phyloP scores from a whole-genome alignment of 768 basidiomycete genomes.

The Clathrus columnatus region DNA sequence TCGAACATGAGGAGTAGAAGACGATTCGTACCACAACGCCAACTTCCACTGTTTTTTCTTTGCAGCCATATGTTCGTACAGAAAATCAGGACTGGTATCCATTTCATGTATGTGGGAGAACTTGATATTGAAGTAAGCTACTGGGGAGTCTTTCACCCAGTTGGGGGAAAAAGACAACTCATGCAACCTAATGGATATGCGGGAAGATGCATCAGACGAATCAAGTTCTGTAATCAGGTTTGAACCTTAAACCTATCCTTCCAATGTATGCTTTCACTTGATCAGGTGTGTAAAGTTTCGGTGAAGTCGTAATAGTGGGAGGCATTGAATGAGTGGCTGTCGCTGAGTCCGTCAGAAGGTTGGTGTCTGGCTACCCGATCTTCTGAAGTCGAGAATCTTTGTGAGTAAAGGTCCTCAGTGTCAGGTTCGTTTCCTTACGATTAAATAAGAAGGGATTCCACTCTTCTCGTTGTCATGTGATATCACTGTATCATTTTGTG shows the following conservation, averaged over 20 bases:
- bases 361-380: too few relatives aligned
- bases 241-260: not conserved
- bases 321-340: too few relatives aligned
- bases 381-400: too few relatives aligned
- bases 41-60: conserved; percentile 21
- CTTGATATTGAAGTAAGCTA: too few relatives aligned
- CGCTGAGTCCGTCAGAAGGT: too few relatives aligned
- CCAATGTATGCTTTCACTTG: not conserved
- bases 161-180: not conserved
- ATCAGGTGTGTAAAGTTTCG: not conserved
- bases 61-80: not conserved
- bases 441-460: too few relatives aligned
- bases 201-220: not conserved
- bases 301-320: too few relatives aligned
- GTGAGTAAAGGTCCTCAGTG: too few relatives aligned
- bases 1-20: conserved; percentile 10
- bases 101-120: not conserved
- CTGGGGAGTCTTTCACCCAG: too few relatives aligned
- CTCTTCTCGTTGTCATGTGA: too few relatives aligned
- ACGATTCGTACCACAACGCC: conserved; percentile 11
- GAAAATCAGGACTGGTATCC: not conserved
- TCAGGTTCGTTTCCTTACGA: too few relatives aligned
- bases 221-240: not conserved
- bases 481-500: too few relatives aligned
- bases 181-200: not conserved